A percentile compares a stretch with the other conserved stretches of the same genome.
Conservation (phyloP, 129 eudicot species). For the Gnaphalium uliginosum region DNA sequence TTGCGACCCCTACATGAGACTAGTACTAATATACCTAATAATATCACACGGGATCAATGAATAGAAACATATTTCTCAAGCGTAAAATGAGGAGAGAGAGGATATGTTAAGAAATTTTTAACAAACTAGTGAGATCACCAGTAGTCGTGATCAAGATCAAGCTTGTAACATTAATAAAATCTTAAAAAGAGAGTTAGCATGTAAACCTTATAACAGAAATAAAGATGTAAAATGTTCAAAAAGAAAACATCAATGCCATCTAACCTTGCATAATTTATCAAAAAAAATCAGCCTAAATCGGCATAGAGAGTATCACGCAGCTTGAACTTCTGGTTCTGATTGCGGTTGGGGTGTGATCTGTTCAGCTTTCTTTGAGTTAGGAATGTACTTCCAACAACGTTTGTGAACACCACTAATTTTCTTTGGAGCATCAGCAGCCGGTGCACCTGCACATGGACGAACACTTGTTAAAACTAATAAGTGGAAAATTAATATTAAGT, state of each 20-base stretch:
- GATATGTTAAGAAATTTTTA: not conserved
- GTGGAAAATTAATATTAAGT: too few species aligned
- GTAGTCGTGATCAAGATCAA: slow-evolving; percentile 24
- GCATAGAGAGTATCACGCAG: slow-evolving; percentile 17
- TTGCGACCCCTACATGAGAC: not conserved
- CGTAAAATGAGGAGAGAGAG: not conserved
- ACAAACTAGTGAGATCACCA: not conserved
- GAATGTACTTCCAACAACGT: slow-evolving; percentile 87
- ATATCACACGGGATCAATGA: not conserved
- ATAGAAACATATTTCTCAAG: not conserved
- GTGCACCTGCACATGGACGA: slow-evolving; percentile 50
- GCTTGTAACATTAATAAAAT: not conserved
- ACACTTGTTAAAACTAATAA: not conserved
- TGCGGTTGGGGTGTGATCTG: slow-evolving; percentile 40
- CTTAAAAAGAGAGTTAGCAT: slow-evolving; percentile 17
- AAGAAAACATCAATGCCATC: slow-evolving; percentile 13
- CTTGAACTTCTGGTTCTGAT: slow-evolving; percentile 32
- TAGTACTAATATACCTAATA: not conserved
- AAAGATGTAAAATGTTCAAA: not conserved
- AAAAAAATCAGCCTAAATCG: slow-evolving; percentile 3
- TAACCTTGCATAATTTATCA: not conserved
- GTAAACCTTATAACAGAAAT: not conserved
- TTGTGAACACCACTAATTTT: slow-evolving; percentile 96
- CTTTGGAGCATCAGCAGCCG: slow-evolving; percentile 74
- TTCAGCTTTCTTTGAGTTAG: slow-evolving; percentile 42